Evolutionary conservation across 2,329 filamentous ascomycete genomes (phyloP), one percentile per base, ranked within the genome.

Genomic region (Talaromyces atroroseus): DNA sequence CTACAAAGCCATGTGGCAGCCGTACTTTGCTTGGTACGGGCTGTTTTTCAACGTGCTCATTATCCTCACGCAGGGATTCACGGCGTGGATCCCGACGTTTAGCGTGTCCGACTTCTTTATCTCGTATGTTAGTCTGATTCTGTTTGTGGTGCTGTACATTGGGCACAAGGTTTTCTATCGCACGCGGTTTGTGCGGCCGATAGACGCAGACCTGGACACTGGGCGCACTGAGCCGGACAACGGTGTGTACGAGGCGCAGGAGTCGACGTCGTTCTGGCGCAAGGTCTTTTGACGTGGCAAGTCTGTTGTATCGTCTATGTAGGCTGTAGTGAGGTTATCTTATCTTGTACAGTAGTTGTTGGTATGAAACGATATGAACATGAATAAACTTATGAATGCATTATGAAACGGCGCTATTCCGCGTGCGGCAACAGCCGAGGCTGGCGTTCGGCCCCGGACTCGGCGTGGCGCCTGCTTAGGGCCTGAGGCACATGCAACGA

Each of bases 31-130:
- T 1, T 85, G 77, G 71, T 87, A 86, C 63, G 86, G 86, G 2
- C 74, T 88, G 3, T 81, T 84, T 67, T 86, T 87, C 72, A 86
- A 81, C 69, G 59, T 80, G 2, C 68, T 88, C 50, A 84, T 89
- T 59, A 78, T 84, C 52, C 58, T 89, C 21, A 88, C 86, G 0
- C 85, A 85, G 65, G 87, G 86, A 3, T 89, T 89, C 71, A 83
- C 83, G 10, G 79, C 81, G 5, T 89, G 88, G 66, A 84, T 89
- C 42, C 74, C 72, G 1, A 59, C 44, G 68, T 60, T 50, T 16
- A 26, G 76, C n/a, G 80, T 79, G 0, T 76, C 78, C 2, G 77
- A 78, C 63, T 94, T 94, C 64, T 72, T 87, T 61, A 84, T 83
- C 0, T 77, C 82, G 0, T 88, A 88, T 62, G 78, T 86, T 23